These are phyloP conservation scores for Apiospora phragmitis DNA, from an alignment of 2,329 filamentous ascomycete species.

Conservation along the genomic window DNA sequence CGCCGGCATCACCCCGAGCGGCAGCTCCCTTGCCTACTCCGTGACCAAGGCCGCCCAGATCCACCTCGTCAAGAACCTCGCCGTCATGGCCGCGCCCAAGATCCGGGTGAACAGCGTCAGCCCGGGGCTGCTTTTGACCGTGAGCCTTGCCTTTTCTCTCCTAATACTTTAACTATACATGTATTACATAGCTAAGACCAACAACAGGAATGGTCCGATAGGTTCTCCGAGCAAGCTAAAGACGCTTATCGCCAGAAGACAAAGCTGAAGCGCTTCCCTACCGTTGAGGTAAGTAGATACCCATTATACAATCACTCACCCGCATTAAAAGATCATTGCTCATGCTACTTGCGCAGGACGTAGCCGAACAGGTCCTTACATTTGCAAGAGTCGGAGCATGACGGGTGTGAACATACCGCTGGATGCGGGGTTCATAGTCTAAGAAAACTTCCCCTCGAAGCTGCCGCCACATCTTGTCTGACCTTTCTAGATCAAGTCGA, in stretches of 20 bases:
- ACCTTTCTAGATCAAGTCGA: not conserved
- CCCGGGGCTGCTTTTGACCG: conserved; percentile 53
- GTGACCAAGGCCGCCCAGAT: conserved; percentile 76
- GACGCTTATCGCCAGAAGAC: conserved; percentile 54
- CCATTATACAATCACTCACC: not conserved
- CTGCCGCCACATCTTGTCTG: not conserved
- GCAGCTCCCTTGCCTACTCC: conserved; percentile 67
- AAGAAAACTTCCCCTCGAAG: not conserved
- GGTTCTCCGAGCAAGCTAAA: conserved; percentile 59
- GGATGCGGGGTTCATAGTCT: conserved; percentile 41
- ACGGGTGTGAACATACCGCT: conserved; percentile 55
- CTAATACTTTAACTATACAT: not conserved
- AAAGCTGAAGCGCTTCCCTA: conserved; percentile 59
- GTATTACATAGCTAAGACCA: conserved; percentile 11
- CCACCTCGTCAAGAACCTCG: conserved; percentile 57
- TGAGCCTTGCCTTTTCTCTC: conserved; percentile 26
- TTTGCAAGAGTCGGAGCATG: conserved; percentile 48
- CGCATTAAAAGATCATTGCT: conserved; percentile 8
- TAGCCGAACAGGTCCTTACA: conserved; percentile 52
- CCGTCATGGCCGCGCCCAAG: conserved; percentile 51
- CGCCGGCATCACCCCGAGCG: conserved; percentile 63
- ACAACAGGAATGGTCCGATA: conserved; percentile 61
- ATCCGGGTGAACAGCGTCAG: conserved; percentile 61
- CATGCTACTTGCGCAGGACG: conserved; percentile 38
- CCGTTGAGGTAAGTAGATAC: conserved; percentile 48